These are phyloP conservation scores for Mycena latifolia DNA, from an alignment of 768 basidiomycete species.

Conservation along the genomic window DNA sequence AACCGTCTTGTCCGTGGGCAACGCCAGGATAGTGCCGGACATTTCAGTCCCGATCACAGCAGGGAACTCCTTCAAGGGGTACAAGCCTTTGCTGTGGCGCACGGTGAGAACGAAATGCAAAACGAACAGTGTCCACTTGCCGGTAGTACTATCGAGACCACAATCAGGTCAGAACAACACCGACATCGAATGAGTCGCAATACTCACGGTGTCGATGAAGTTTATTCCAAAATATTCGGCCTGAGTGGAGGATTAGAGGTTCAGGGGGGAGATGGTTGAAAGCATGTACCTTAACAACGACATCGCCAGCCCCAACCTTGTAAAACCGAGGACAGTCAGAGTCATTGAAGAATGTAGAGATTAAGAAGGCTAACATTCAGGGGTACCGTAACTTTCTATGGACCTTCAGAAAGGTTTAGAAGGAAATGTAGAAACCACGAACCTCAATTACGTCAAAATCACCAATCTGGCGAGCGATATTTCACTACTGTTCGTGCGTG, in stretches of 20 bases:
- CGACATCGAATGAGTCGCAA: too few relatives aligned
- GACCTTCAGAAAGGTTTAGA: not conserved
- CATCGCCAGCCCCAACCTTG: constrained; percentile 56
- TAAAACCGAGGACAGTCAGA: constrained; percentile 45
- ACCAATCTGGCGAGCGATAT: constrained; percentile 50
- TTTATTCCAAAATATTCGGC: constrained; percentile 86
- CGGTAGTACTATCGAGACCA: constrained; percentile 69
- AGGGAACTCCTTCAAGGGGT: constrained; percentile 69
- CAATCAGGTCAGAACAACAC: too few relatives aligned
- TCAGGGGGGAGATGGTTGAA: not conserved
- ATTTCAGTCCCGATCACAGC: constrained; percentile 83
- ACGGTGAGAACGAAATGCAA: not conserved
- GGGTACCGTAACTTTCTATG: constrained; percentile 24
- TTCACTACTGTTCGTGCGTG: constrained; percentile 34
- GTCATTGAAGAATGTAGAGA: not conserved
- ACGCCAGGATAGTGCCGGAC: constrained; percentile 78
- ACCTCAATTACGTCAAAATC: constrained; percentile 71
- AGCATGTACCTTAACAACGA: constrained; percentile 64
- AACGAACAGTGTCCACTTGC: constrained; percentile 48
- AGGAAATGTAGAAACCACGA: constrained; percentile 28
- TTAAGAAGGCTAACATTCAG: constrained; percentile 9
- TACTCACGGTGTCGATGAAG: constrained; percentile 54
- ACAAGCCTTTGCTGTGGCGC: constrained; percentile 68
- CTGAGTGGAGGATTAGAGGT: constrained; percentile 39
- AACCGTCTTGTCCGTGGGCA: constrained; percentile 76